Base-by-base conservation (phyloP, 179 eudicot genomes). In the Dionaea muscipula region DNA sequence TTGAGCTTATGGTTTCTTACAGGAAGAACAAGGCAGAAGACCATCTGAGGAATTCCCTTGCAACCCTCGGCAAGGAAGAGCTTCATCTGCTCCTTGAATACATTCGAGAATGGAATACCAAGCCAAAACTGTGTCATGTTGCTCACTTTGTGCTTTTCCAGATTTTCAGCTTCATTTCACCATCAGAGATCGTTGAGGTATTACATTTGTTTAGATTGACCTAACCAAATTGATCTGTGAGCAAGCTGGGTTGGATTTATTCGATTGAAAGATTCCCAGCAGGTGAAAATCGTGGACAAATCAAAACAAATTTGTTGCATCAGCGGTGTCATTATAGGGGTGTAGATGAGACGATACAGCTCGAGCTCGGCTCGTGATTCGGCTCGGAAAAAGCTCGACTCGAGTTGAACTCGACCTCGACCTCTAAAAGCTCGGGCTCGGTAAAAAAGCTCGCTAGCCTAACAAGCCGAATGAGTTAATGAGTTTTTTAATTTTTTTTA, bases 71-170 rank as follows among this genome's bases (percentile, higher is more conserved):
- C 51, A 91, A 78, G 72, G 96, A 91, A 57, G 82, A 84, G 61
- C 51, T 77, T 57, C 84, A 50, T 46, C 62, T 55, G 44, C 88
- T 91, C 67, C 60, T 91, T 62, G 94, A 91, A 60, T 91, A 84
- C 63, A 64, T 84, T 49, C 75, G 98, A 64, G 98, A 87, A 73
- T 91, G 98, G 98, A 87, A 91, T 72, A 84, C 94, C 55, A 87
- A 31, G 10, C 8, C 96, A 26, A 91, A 81, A 74, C 70, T 84
- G 35, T 87, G 94, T 58, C 94, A 84, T 61, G 71, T 87, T 24
- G 94, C 98, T 4, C 94, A 91, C 48, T 81, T 75, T 60, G 89
- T 91, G 58, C 96, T 91, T 73, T 75, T 75, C 61, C 84, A 74
- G 64, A 55, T 78, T 59, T 84, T 87, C 76, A 84, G 71, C 62